Conservation (phyloP, 129 eudicot species). For the Chrysanthemum lavandulifolium region DNA sequence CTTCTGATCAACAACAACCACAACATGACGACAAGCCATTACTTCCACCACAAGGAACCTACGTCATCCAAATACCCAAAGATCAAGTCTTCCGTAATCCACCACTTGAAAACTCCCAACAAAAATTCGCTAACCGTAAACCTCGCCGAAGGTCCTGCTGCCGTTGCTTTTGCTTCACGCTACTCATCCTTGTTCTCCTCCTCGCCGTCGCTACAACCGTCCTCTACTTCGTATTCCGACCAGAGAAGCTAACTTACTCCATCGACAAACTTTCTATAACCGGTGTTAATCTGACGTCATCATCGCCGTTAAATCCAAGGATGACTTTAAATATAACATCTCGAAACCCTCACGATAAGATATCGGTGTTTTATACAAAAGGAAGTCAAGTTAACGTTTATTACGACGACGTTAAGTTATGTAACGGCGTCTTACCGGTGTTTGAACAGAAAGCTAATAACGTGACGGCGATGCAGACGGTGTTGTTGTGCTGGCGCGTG, state of each 20-base stretch:
- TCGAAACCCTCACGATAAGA: constrained; percentile 49
- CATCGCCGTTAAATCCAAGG: constrained; percentile 40
- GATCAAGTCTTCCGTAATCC: constrained; percentile 78
- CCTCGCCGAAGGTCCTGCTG: constrained; percentile 49
- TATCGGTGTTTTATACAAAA: constrained; percentile 46
- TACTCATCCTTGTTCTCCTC: constrained; percentile 36
- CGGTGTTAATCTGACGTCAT: constrained; percentile 51
- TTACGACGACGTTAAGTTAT: constrained; percentile 52
- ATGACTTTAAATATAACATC: constrained; percentile 46
- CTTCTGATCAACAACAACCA: not conserved
- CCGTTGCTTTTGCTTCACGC: constrained; percentile 49
- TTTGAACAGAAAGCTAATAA: constrained; percentile 55
- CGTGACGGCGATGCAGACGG: constrained; percentile 56
- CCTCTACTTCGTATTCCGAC: constrained; percentile 58
- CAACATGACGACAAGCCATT: constrained; percentile 32
- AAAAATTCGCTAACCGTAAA: constrained; percentile 30
- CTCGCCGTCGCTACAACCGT: constrained; percentile 13
- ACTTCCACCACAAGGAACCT: constrained; percentile 50
- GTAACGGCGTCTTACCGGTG: constrained; percentile 38
- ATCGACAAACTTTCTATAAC: constrained; percentile 36
- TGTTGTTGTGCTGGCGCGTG: constrained; percentile 48
- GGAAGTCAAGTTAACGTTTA: constrained; percentile 55
- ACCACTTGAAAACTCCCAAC: constrained; percentile 63
- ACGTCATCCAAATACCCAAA: constrained; percentile 75
- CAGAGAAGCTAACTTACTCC: constrained; percentile 49